Base-by-base conservation (phyloP, 2,329 filamentous ascomycete genomes). In the Botrytis elliptica region DNA sequence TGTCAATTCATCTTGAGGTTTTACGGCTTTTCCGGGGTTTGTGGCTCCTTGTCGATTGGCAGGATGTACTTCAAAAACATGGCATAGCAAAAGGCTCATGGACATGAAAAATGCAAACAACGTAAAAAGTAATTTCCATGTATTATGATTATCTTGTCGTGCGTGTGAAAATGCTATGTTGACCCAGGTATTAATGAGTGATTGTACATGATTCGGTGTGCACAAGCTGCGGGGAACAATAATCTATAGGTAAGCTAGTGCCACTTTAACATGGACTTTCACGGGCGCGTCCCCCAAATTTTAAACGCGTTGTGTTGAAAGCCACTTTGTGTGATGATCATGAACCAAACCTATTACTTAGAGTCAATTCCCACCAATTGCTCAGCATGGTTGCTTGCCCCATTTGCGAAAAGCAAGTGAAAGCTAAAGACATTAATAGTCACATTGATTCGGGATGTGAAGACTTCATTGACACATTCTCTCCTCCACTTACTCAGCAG, bases 381-480 rank as follows among this genome's bases (percentile, higher is more conserved):
- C 63, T 65, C 59, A 75, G 66, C 57, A 82, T 82, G 80, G 92
- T 97, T 78, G 88, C 89, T 79, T 97, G 94, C 81, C 94, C 94
- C 25, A 93, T 95, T 77, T 97, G 94, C 85, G 86, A 88, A 80
- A 91, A 92, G 79, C 85, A 87, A 73, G 93, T 96, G 79, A 91
- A 89, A 77, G 84, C 91, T 77, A 84, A 85, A 80, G 88, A 92
- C 77, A 98, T 98, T 85, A 98, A 98, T 84, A 87, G 87, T 77
- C 95, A 98, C 83, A 90, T 98, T 81, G 96, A 98, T 84, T 95
- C 93, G 44, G 88, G 88, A 76, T 98, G 95, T 84, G 83, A 88
- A 75, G 86, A 85, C 52, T 91, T 91, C 81, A 82, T 96, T 76
- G 84, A 92, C 80, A 79, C 82, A 74, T 79, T 79, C 73, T 88